Conservation (phyloP, 1,139 yeast genomes). For the Suhomyces guaymorum region DNA sequence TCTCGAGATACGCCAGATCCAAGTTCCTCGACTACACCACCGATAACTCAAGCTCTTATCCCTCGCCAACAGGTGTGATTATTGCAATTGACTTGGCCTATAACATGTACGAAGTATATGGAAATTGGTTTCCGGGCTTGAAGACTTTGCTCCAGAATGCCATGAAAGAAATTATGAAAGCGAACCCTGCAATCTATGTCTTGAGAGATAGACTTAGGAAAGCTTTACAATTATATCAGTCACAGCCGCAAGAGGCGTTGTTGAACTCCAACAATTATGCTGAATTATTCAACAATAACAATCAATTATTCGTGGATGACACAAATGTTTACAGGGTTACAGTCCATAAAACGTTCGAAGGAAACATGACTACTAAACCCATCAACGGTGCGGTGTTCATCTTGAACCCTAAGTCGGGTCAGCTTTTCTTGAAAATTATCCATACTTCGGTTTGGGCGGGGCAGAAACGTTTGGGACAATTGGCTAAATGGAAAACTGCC, state of each 20-base stretch:
- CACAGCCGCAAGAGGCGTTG: conserved; percentile 91
- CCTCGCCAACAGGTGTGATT: conserved; percentile 91
- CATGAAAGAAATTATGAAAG: conserved; percentile 91
- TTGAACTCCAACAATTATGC: conserved; percentile 88
- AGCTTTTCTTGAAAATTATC: conserved; percentile 80
- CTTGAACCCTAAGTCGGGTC: conserved; percentile 88
- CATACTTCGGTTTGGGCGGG: conserved; percentile 98
- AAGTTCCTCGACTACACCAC: conserved; percentile 91
- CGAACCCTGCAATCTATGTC: conserved; percentile 91
- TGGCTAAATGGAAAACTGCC: conserved; percentile 98
- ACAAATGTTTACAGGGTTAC: conserved; percentile 93
- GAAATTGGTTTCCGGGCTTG: conserved; percentile 96
- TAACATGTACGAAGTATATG: conserved; percentile 94
- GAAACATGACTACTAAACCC: conserved; percentile 89
- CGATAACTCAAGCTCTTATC: conserved; percentile 82
- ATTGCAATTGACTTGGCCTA: conserved; percentile 92
- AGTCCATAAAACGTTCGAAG: conserved; percentile 89
- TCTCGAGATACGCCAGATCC: conserved; percentile 90
- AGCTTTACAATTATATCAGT: conserved; percentile 89
- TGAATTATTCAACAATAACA: conserved; percentile 82
- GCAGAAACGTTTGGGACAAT: conserved; percentile 88
- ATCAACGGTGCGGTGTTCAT: conserved; percentile 92
- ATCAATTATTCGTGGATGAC: conserved; percentile 86
- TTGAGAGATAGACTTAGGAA: conserved; percentile 91
- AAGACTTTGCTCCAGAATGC: conserved; percentile 90